Base-by-base conservation (phyloP, 2,329 filamentous ascomycete species). In the Aspergillus fructus region DNA sequence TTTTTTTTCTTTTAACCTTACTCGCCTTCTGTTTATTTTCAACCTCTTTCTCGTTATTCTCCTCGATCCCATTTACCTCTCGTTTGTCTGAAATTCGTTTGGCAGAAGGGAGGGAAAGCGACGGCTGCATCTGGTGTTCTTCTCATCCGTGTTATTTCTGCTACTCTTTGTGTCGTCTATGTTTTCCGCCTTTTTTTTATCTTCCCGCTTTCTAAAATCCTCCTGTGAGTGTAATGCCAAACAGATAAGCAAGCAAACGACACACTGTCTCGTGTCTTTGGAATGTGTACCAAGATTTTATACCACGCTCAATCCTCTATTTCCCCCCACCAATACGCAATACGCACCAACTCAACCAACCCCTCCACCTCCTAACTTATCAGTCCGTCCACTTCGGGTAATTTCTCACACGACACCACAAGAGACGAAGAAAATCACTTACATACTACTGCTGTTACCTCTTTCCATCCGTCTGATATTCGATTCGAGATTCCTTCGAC, bases 141-240 rank as follows among this genome's bases (percentile, higher is more conserved):
- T 59, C 56, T 59, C 62, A 64, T 30, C 9, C 27, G 27, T 60
- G 61, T 55, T 64, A 11, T 61, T 58, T 59, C 60, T 59, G 46
- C 30, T 51, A 13, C 40, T 30, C 40, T 37, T 24, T 24, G 15
- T 21, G 21, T 24, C 43, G 23, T 41, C 17, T 19, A 30, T 43
- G 49, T 43, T 51, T 48, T n/a, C 12, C 39, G 49, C 49, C 23
- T 54, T 53, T 23, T 39, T 46, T 53, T 17, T 43, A 19, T 66
- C 63, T 54, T 67, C 60, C 53, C 56, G 52, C 62, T 46, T 61
- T 63, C 64, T 45, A 62, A 61, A 63, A 61, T 60, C 55, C 63
- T 64, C 58, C 56, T 66, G 64, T 68, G 64, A 66, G 66, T 66
- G 64, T 68, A 67, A 67, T 65, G 66, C 63, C 63, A 66, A 68